Evolutionary conservation across 129 eudicot genomes (phyloP).

Genomic region (Centrapalus pauciflorus): DNA sequence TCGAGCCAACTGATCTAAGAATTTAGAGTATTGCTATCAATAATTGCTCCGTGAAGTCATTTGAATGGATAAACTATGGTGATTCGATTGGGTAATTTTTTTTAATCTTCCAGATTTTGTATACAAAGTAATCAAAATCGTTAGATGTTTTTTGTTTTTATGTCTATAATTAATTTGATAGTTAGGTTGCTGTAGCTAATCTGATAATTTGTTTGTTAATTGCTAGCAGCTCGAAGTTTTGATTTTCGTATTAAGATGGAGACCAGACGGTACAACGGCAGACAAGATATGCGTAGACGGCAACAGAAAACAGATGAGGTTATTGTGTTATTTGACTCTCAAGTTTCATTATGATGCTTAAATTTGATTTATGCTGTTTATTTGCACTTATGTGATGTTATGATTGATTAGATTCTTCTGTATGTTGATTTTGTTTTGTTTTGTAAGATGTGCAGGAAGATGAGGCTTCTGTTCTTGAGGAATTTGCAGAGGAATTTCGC

Average conservation of each 20-base stretch:
- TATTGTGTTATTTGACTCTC: neutral
- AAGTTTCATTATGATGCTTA: neutral
- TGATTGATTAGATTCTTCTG: neutral
- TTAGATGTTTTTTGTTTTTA: neutral
- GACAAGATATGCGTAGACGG: conserved; percentile 41
- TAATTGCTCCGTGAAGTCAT: neutral
- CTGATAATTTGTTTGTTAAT: neutral
- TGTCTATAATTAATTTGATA: neutral
- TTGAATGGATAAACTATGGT: neutral
- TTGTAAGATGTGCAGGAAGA: conserved; percentile 29
- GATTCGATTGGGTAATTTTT: neutral
- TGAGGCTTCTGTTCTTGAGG: conserved; percentile 58
- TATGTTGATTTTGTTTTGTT: conserved; percentile 5
- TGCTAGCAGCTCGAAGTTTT: conserved; percentile 18
- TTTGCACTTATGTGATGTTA: neutral
- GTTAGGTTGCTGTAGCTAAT: neutral
- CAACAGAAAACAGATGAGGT: conserved; percentile 41
- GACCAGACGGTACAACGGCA: conserved; percentile 44
- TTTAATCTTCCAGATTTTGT: neutral
- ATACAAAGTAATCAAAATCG: neutral
- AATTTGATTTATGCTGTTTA: neutral
- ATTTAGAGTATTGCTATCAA: neutral
- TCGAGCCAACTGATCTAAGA: neutral
- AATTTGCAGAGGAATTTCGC: conserved; percentile 76
- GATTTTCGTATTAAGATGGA: conserved; percentile 45